A percentile compares a stretch with the other conserved stretches of the same genome.
Conservation (phyloP, 371 early-diverging fungal species). For the Vairimorpha ceranae region DNA sequence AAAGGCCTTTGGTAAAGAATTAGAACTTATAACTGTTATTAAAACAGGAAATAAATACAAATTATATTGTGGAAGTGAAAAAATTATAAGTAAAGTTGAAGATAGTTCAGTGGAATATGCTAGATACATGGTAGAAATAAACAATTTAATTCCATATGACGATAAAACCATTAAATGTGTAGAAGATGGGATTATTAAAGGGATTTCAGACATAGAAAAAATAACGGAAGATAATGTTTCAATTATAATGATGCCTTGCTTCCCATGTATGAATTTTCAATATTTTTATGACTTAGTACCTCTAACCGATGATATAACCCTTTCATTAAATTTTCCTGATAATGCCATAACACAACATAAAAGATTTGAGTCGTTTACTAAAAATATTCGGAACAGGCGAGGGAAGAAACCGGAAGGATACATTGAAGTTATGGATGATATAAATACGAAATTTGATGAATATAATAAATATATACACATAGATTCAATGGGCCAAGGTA, state of each 20-base stretch:
- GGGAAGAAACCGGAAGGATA: conserved; percentile 31
- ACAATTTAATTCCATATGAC: conserved; percentile 31
- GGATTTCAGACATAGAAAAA: conserved; percentile 18
- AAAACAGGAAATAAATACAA: conserved; percentile 17
- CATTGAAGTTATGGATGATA: conserved; percentile 36
- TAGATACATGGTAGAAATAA: conserved; percentile 59
- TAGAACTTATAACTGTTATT: conserved; percentile 43
- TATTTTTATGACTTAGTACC: conserved; percentile 3
- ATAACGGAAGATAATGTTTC: neutral
- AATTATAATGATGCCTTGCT: conserved; percentile 14
- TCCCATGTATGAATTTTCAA: neutral
- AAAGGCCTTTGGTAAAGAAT: conserved; percentile 54
- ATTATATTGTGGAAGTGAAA: conserved; percentile 29
- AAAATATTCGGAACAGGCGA: conserved; percentile 56
- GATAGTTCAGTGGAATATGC: conserved; percentile 46
- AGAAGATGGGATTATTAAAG: conserved; percentile 27
- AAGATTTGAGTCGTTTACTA: conserved; percentile 51
- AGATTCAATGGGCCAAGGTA: conserved; percentile 97
- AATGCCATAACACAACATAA: conserved; percentile 53
- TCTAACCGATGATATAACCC: conserved; percentile 37
- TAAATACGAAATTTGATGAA: neutral
- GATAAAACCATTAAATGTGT: conserved; percentile 15
- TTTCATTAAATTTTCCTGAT: conserved; percentile 51
- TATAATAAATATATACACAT: conserved; percentile 75
- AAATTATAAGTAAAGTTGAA: neutral